Evolutionary conservation across 208 protist genomes (phyloP).

Genomic region (Crithidia expoeki): DNA sequence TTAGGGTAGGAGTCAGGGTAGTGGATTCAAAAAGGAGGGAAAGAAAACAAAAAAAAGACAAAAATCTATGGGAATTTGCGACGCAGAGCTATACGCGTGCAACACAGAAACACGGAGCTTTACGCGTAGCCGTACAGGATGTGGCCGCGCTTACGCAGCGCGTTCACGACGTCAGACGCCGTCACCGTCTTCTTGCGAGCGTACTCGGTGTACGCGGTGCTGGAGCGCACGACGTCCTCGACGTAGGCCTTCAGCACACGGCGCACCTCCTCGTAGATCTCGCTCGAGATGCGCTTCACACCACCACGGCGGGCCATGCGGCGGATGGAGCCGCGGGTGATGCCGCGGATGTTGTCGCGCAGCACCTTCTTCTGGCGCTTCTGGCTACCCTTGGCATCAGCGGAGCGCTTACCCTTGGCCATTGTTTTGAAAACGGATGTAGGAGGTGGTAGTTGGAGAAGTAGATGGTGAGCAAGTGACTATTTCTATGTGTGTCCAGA

Average conservation of each 20-base stretch:
- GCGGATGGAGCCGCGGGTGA: conserved; percentile 87
- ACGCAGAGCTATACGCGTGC: not conserved
- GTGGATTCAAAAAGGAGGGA: conserved; percentile 7
- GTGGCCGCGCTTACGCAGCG: conserved; percentile 86
- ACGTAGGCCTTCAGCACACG: conserved; percentile 86
- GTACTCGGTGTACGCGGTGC: conserved; percentile 88
- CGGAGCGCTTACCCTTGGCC: conserved; percentile 4
- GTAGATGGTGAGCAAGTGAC: not conserved
- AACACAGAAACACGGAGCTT: too few relatives aligned
- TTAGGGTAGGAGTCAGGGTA: conserved; percentile 5
- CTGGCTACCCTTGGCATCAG: conserved; percentile 2
- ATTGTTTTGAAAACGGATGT: not conserved
- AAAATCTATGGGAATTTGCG: conserved; percentile 1
- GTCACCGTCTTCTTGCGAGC: conserved; percentile 83
- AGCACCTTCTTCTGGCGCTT: conserved; percentile 83
- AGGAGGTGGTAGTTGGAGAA: not conserved
- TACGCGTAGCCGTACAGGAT: conserved; percentile 91
- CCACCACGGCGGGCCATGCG: conserved; percentile 92
- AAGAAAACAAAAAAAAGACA: conserved; percentile 5
- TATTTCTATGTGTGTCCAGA: not conserved
- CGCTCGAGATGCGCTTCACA: conserved; percentile 89
- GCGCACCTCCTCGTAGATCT: conserved; percentile 74
- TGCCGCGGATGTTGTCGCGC: conserved; percentile 87
- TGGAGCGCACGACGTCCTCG: conserved; percentile 80
- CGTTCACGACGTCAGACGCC: conserved; percentile 85